A percentile compares a stretch with the other conserved stretches of the same genome.
phyloP scores from a whole-genome alignment of 176 grass and related monocot genomes.

The sorghum (Sorghum bicolor) region DNA sequence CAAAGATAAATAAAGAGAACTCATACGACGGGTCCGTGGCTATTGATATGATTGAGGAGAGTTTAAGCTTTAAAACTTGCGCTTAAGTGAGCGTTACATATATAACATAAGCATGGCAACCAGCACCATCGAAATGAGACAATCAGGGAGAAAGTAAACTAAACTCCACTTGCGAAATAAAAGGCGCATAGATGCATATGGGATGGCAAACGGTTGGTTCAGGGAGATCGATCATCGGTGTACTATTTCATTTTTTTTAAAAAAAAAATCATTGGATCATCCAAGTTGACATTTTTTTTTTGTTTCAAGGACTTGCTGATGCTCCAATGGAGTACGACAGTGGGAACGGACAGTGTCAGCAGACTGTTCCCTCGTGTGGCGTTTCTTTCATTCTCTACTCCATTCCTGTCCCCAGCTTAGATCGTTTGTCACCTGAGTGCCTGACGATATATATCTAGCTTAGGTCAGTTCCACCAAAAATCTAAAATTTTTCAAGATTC shows the following conservation, averaged over 20 bases:
- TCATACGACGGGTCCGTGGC: too few relatives aligned
- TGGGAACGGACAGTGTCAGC: not conserved
- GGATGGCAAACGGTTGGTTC: not conserved
- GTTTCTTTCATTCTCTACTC: not conserved
- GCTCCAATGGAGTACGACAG: not conserved
- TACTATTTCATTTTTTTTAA: too few relatives aligned
- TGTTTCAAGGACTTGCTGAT: not conserved
- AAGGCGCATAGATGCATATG: not conserved
- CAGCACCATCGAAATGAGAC: not conserved
- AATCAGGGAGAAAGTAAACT: not conserved
- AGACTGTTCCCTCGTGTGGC: not conserved
- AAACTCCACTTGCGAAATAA: not conserved
- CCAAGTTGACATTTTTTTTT: not conserved
- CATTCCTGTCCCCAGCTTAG: too few relatives aligned
- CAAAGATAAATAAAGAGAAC: too few relatives aligned
- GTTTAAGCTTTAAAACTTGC: not conserved
- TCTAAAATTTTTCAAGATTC: too few relatives aligned
- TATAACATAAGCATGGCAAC: not conserved
- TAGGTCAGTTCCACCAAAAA: too few relatives aligned
- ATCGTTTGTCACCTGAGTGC: too few relatives aligned
- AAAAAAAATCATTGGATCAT: too few relatives aligned
- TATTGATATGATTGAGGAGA: not conserved
- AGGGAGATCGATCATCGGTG: not conserved
- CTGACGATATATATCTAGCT: too few relatives aligned
- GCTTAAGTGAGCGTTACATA: too few relatives aligned